Base-by-base conservation (phyloP, 139 green algal genomes). In the Picochlorum costavermella region DNA sequence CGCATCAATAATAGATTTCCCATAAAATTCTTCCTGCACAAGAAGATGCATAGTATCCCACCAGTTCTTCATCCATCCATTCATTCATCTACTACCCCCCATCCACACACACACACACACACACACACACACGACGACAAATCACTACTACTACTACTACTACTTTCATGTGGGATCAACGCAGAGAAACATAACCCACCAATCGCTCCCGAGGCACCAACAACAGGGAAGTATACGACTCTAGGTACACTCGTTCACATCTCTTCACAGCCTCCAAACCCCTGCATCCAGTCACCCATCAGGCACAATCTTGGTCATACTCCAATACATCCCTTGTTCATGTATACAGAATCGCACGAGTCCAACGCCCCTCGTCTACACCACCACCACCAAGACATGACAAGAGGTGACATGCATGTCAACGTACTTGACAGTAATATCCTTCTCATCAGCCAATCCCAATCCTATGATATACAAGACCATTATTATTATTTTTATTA, bases 161-260 rank as follows among this genome's bases (percentile, higher is more conserved):
- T 23, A 23, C 20, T 23, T 23, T 23, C 20, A 23, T 23, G 20
- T 23, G 20, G 20, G 20, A 23, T 23, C 20, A 23, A 23, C 20
- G 20, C 20, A 23, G 20, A 23, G 20, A 23, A 23, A 23, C 46
- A 28, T 1, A 20, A 53, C 46, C 40, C 56, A 96, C 90, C 75
- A 98, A 68, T 45, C 83, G 84, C 12, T 78, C 63, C 58, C 89
- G 92, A 13, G 83, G 63, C n/a, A 92, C 92, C 40, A 93, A 65
- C 50, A 99, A 77, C 16, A 98, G 87, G 6, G 89, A 97, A 2
- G 94, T 99, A 81, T 99, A 99, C 0, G 85, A 82, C 73, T 99
- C 94, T 33, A 99, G 69, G 76, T 95, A 97, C 5, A 97, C 73
- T 1, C 85, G 68, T 26, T 69, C 60, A 48, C 81, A 92, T 12